Base-by-base conservation (phyloP, 805 yeast species). In the Kodamaea kaohsiungensis region DNA sequence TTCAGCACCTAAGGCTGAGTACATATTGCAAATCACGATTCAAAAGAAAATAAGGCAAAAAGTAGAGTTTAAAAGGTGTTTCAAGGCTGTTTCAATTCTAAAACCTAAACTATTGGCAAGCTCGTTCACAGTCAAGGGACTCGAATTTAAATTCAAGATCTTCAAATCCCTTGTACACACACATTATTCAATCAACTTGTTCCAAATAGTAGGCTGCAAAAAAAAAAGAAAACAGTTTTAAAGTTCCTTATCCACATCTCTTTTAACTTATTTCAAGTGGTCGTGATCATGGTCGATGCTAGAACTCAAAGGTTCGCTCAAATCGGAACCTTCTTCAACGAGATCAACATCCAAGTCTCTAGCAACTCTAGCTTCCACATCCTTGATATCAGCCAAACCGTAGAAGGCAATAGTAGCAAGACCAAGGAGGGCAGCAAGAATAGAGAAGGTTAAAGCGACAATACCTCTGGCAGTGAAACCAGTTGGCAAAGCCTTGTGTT, bases 391-490 rank as follows among this genome's bases (percentile, higher is more conserved):
- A 65, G 91, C 79, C 77, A 89, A 72, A 75, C 99, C 99, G 73
- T 93, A 95, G 70, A 85, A 64, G 48, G 88, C 81, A 65, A 95
- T 89, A 61, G 87, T 80, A 53, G 75, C 77, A 73, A 92, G 75
- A 71, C 99, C 99, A 16, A 90, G 72, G 58, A 90, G 67, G 66
- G 95, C 99, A 49, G 96, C 83, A 62, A 93, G 65, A 78, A 89
- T 83, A 6, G 97, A 90, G 80, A 95, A 93, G 16, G 88, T 93
- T 71, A 95, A 76, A 10, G 98, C 98, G 52, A 93, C 96, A 68
- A 88, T 86, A 78, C 99, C 99, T 68, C 88, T 86, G 54, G 96
- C 89, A 49, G 98, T 93, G 83, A 95, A 95, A 16, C 98, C 98
- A 46, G 79, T 67, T 46, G 98, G 98, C 64, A 95, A 81, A 43